Base-by-base conservation (phyloP, 192 early-diverging fungal species). In the Mortierella alpina region DNA sequence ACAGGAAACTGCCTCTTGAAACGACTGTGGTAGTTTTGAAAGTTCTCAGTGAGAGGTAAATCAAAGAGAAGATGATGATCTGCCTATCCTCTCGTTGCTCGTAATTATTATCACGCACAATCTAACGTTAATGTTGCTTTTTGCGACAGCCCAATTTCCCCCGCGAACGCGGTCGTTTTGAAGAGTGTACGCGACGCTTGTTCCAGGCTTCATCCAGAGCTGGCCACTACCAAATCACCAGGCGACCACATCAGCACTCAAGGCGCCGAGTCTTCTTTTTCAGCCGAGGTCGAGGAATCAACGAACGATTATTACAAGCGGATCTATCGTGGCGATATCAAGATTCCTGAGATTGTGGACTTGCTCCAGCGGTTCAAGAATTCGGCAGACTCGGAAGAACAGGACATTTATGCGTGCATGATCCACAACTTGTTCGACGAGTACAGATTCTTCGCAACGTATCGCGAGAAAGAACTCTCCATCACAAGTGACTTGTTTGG, bases 391-490 rank as follows among this genome's bases (percentile, higher is more conserved):
- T 71, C 85, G 20, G 84, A 90, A 18, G 95, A 95, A 66, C 93
- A 92, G 80, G 93, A 96, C 58, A 90, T 94, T 9, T 98, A 91
- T 82, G 88, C 90, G 12, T 96, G 93, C 73, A 97, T 98, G 89
- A 91, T 97, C 12, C 93, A 95, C 82, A 94, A 95, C 61, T 90
- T 97, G 44, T 93, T 99, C 82, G 98, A 98, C 68, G 98, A 99
- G 83, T 97, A 95, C 83, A 91, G 93, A 64, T 98, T 95, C 72
- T 97, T 99, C 65, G 86, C 93, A 31, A 93, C 95, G 81, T 99
- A 98, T 80, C 97, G 96, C 0, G 96, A 96, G 59, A 94, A 92
- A 68, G 95, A 97, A 82, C 88, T 98, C 15, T 86, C 88, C 5
- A 92, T 98, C 23, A 98, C 97, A 0, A 93, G 94, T 55, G 87